phyloP scores from a whole-genome alignment of 768 basidiomycete genomes.

The Suillus ampliporus region DNA sequence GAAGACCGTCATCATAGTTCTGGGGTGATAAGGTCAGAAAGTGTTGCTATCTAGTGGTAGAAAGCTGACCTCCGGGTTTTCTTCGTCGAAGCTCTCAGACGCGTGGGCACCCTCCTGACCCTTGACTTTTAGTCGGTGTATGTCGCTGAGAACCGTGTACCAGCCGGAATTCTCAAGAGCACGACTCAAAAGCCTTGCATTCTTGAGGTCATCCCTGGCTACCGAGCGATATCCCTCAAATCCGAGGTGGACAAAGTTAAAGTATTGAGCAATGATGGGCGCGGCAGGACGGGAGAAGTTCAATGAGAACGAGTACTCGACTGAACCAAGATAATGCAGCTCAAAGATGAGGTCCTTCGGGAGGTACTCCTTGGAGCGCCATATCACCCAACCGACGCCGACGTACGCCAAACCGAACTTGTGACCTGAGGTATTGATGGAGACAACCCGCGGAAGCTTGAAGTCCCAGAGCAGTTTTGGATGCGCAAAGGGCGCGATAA shows the following conservation, averaged over 20 bases:
- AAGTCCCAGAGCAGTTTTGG: conserved; percentile 66
- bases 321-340: conserved; percentile 54
- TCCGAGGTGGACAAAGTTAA: conserved; percentile 66
- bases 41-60: conserved; percentile 39
- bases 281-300: conserved; percentile 68
- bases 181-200: conserved; percentile 68
- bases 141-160: conserved; percentile 57
- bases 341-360: conserved; percentile 77
- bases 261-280: conserved; percentile 67
- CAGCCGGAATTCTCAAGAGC: conserved; percentile 64
- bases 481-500: conserved; percentile 65
- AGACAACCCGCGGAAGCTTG: conserved; percentile 60
- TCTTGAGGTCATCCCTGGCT: conserved; percentile 55
- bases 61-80: conserved; percentile 58
- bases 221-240: conserved; percentile 57
- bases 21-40: conserved; percentile 22
- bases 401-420: conserved; percentile 64
- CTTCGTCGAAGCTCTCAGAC: conserved; percentile 49
- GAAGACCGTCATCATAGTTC: conserved; percentile 55
- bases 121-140: conserved; percentile 49
- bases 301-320: conserved; percentile 79
- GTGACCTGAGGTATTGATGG: conserved; percentile 66
- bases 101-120: conserved; percentile 36
- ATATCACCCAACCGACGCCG: conserved; percentile 70
- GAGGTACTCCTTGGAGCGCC: conserved; percentile 58